A percentile compares a stretch with the other conserved stretches of the same genome.
Conservation (phyloP, 257 asterid species). For the Solanum bulbocastanum region DNA sequence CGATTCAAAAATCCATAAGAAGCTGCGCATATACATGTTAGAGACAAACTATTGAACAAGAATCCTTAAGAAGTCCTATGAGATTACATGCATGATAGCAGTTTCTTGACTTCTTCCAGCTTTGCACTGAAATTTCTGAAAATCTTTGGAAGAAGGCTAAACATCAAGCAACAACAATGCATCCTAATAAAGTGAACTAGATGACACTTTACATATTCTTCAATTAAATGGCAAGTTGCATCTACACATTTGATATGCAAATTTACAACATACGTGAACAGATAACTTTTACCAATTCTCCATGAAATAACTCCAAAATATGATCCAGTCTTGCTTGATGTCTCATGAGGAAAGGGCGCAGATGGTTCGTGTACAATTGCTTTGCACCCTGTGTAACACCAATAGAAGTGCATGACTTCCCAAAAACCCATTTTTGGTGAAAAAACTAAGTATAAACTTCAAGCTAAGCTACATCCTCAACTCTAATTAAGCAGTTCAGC, state of each 20-base stretch:
- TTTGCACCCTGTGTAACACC: conserved; percentile 57
- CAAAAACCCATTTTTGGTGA: not conserved
- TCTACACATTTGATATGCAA: not conserved
- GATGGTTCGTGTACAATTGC: conserved; percentile 48
- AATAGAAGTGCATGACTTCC: not conserved
- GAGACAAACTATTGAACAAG: not conserved
- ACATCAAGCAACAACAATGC: not conserved
- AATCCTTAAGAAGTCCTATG: not conserved
- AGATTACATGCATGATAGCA: not conserved
- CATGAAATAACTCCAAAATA: conserved; percentile 29
- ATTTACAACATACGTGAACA: not conserved
- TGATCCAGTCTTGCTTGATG: conserved; percentile 66
- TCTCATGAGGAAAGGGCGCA: conserved; percentile 64
- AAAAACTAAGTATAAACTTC: not conserved
- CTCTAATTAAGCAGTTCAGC: not conserved
- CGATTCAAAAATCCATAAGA: not conserved
- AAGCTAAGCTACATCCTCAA: not conserved
- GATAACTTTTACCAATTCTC: conserved; percentile 51
- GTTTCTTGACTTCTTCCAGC: not conserved
- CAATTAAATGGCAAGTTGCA: not conserved
- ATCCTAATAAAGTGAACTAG: not conserved
- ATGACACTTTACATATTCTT: not conserved
- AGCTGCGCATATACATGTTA: not conserved
- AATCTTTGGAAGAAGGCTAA: not conserved
- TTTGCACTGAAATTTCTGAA: not conserved